Conservation (phyloP, 352 stramenopile species). For the Phytophthora boehmeriae region DNA sequence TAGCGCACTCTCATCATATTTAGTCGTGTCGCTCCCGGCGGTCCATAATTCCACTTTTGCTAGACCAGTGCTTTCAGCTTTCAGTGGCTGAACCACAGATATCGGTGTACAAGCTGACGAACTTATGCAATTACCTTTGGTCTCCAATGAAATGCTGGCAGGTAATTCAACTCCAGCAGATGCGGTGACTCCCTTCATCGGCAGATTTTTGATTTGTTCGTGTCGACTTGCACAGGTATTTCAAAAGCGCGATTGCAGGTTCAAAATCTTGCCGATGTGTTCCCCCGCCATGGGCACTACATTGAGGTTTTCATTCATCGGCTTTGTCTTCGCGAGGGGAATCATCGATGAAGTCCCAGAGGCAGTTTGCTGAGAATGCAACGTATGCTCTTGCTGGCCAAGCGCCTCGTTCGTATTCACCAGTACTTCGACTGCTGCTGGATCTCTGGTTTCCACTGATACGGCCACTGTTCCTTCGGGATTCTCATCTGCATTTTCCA, state of each 20-base stretch:
- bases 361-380: not conserved
- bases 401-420: too few species aligned
- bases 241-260: not conserved
- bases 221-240: not conserved
- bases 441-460: not conserved
- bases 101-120: not conserved
- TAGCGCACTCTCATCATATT: not conserved
- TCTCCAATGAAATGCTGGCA: not conserved
- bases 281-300: not conserved
- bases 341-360: not conserved
- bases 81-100: not conserved
- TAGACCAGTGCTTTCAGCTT: not conserved
- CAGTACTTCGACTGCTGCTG: not conserved
- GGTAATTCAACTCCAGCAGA: not conserved
- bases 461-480: not conserved
- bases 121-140: too few species aligned
- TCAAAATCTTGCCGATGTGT: not conserved
- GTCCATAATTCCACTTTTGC: not conserved
- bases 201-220: not conserved
- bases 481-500: conserved; percentile 26
- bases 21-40: not conserved
- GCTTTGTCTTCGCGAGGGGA: not conserved
- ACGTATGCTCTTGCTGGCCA: not conserved
- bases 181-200: too few species aligned
- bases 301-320: not conserved